Evolutionary conservation across 139 green algal genomes (phyloP), one percentile per base, ranked within the genome.

Genomic region (Raphidocelis subcapitata): DNA sequence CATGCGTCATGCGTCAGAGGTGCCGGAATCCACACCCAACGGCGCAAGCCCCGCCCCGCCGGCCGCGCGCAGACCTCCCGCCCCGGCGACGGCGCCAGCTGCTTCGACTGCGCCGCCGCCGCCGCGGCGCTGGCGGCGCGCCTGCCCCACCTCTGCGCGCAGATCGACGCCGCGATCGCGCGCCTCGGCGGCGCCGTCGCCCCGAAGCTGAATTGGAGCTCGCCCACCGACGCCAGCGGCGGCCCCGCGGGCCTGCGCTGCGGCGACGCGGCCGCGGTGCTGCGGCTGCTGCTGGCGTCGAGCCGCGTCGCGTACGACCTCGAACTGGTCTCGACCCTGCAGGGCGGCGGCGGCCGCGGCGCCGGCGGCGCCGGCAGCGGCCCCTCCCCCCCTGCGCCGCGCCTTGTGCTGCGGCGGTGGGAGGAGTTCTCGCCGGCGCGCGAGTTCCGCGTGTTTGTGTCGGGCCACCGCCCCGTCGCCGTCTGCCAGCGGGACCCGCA

Each of bases 401-500:
- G 85, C 52, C 81, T 98, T 35, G 87, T 84, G 41, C 77, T 98
- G 64, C 86, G 89, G 24, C 85, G 90, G 63, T 97, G 85, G 83
- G 76, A 88, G 31, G 79, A 93, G 64, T 67, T 98, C 62, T 64
- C 78, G 41, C 93, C 92, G 15, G 89, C 87, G 56, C 69, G 88
- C n/a, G 93, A 98, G 85, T 96, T 98, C 74, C 85, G 95, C 35
- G 95, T 87, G 78, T 99, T 98, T 75, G 90, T 98, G 32, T 51
- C 41, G 0, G 57, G n/a, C 1, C 55, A 81, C 15, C 28, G 15
- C 18, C 55, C 93, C 57, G 72, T 87, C 51, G 92, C 81, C 21
- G 75, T 90, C 32, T 87, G 76, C 59, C 94, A 98, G 86, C 72
- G 94, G 1, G 90, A 98, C 41, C 41, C 41, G 41, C 8, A 20